A percentile compares a stretch with the other conserved stretches of the same genome.
Evolutionary conservation across 163 green algal species (phyloP).

Genomic region (Prototheca stagnorum): DNA sequence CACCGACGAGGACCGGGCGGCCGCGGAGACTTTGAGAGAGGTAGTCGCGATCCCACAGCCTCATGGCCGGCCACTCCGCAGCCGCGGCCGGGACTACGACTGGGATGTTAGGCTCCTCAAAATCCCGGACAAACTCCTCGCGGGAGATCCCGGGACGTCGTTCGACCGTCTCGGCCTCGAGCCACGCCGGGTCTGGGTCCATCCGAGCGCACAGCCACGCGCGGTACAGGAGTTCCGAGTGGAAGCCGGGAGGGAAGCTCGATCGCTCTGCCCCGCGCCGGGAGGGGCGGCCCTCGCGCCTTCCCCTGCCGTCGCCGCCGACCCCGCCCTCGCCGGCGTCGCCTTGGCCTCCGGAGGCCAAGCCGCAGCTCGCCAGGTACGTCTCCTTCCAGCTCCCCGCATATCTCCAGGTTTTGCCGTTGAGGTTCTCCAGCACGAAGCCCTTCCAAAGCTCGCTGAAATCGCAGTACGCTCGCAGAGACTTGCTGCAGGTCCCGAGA

Average conservation of each 20-base stretch:
- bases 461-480: conserved; percentile 59
- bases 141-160: conserved; percentile 32
- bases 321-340: conserved; percentile 20
- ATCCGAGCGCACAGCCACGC: conserved; percentile 67
- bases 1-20: conserved; percentile 39
- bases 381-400: background rate
- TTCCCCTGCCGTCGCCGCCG: conserved; percentile 39
- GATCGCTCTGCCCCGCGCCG: background rate
- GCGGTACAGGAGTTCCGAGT: conserved; percentile 83
- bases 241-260: conserved; percentile 26
- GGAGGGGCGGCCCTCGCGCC: too few species aligned
- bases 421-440: conserved; percentile 59
- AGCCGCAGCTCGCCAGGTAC: background rate
- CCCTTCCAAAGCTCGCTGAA: conserved; percentile 78
- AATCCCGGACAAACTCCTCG: conserved; percentile 56
- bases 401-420: too few species aligned
- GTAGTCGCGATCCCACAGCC: conserved; percentile 50
- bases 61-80: conserved; percentile 36
- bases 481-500: conserved; percentile 32
- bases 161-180: conserved; percentile 67
- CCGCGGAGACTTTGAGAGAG: conserved; percentile 34
- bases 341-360: conserved; percentile 1
- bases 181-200: conserved; percentile 48
- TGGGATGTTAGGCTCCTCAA: conserved; percentile 65
- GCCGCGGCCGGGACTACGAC: conserved; percentile 61